Base-by-base conservation (phyloP, 2,329 filamentous ascomycete species). In the Beauveria brongniartii region DNA sequence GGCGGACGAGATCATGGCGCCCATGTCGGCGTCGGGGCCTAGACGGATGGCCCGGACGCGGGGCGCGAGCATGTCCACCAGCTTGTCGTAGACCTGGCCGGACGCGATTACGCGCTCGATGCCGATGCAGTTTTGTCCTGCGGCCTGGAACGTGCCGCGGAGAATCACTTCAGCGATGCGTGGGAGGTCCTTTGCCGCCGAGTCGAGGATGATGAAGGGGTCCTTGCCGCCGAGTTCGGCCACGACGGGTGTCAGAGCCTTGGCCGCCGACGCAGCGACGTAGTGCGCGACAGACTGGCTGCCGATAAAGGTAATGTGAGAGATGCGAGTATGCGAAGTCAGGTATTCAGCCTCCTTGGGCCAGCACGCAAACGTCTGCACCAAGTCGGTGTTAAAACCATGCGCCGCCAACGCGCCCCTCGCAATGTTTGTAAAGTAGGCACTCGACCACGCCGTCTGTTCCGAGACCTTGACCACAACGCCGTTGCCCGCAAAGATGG, bases 81-180 rank as follows among this genome's bases (percentile, higher is more conserved):
- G 82, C 61, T 79, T 79, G 64, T 89, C 80, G 77, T 97, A 96
- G 56, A 90, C 81, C n/a, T 77, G 78, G 1, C 91, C 87, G 18
- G 90, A 82, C 26, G 89, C 91, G 67, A 97, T 87, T 69, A 97
- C 87, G 61, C 94, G 89, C 77, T 99, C 94, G 66, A 97, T 93
- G 60, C 94, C 94, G 70, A 99, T 93, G 75, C 94, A 99, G 77
- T 99, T 99, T 74, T 99, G 94, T 1, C 94, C 94, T 18, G 92
- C 88, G 56, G 92, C 92, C 74, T 99, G 94, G 76, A 97, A 99
- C 10, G 91, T 91, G 57, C 93, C 94, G 58, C 94, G 86, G 77
- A 99, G 87, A 64, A 97, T 83, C 64, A 95, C 89, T 64, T 92
- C 90, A 44, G 84, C 83, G 55, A 97, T 87, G 47, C 89, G 85